These are phyloP conservation scores for Juglanconis juglandina DNA, from an alignment of 2,329 filamentous ascomycete species.

Conservation along the genomic window DNA sequence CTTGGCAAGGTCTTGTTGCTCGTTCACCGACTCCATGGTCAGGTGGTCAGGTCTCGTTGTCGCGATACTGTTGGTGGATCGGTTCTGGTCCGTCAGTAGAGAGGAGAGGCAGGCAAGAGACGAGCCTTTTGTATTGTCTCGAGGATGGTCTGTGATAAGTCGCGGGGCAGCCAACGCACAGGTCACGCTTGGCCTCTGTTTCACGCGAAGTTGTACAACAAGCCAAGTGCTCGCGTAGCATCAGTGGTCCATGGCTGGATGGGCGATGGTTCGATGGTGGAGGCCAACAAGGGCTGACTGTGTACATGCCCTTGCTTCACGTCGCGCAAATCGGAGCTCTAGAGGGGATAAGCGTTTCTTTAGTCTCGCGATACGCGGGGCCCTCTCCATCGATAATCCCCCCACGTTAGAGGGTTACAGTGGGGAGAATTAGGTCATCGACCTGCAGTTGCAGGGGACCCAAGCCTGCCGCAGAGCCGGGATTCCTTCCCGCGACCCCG, in stretches of 20 bases:
- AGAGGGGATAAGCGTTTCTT: neutral
- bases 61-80: neutral
- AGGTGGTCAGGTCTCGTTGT: neutral
- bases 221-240: neutral
- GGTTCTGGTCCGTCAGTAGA: neutral
- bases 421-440: neutral
- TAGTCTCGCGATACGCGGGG: no score
- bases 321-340: neutral
- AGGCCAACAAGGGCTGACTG: neutral
- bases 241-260: neutral
- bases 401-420: slow-evolving; percentile 1
- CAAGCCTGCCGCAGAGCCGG: neutral
- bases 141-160: neutral
- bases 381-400: no score
- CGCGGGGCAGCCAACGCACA: neutral
- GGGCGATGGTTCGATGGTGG: neutral
- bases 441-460: neutral
- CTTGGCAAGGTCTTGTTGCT: slow-evolving; percentile 27
- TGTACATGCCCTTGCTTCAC: neutral
- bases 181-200: slow-evolving; percentile 12
- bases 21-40: slow-evolving; percentile 33
- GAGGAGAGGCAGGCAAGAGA: neutral
- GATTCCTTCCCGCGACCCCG: no score
- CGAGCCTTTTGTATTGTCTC: neutral
- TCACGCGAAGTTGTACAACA: slow-evolving; percentile 1